Evolutionary conservation across 176 grass and related monocot genomes (phyloP).

Genomic region (sorghum (Sorghum bicolor)): Sorghum_bicolor_NCBIv3 NC_012871.2:70424001-70424500

Average conservation of each 20-base stretch:
- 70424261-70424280: not conserved
- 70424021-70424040: too few species aligned
- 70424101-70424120: too few species aligned
- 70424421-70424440: not conserved
- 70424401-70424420: not conserved
- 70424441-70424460: not conserved
- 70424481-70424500: not conserved
- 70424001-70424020: too few species aligned
- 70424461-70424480: not conserved
- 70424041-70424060: too few species aligned
- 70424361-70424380: not conserved
- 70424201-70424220: not conserved
- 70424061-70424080: too few species aligned
- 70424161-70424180: too few species aligned
- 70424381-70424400: not conserved
- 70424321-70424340: not conserved
- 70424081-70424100: too few species aligned
- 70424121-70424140: too few species aligned
- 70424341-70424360: not conserved
- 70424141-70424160: too few species aligned
- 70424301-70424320: not conserved
- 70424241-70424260: not conserved
- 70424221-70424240: not conserved
- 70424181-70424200: not conserved
- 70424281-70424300: not conserved